Evolutionary conservation across 176 grass and related monocot species (phyloP).

Genomic region (Lolium perenne): DNA sequence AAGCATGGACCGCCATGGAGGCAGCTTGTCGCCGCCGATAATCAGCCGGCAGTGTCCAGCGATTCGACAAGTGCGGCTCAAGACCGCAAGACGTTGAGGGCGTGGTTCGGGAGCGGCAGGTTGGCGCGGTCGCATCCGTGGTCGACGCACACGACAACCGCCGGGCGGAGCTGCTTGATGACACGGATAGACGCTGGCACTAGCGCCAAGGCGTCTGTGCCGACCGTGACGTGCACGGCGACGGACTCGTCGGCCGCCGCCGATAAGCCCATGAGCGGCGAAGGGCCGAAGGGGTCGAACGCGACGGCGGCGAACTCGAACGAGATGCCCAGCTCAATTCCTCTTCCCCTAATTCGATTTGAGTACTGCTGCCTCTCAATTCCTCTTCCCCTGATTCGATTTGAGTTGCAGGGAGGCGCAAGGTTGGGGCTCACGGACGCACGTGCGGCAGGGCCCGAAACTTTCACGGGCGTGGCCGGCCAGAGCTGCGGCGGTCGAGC

Average conservation of each 20-base stretch:
- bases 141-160: slow-evolving; percentile 62
- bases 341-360: too few species aligned
- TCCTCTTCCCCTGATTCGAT: too few species aligned
- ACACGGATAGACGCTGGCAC: slow-evolving; percentile 38
- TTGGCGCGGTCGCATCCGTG: slow-evolving; percentile 51
- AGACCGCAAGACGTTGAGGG: slow-evolving; percentile 48
- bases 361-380: too few species aligned
- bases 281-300: slow-evolving; percentile 39
- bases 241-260: slow-evolving; percentile 34
- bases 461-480: too few species aligned
- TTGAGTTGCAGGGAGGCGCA: too few species aligned
- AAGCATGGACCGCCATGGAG: slow-evolving; percentile 50
- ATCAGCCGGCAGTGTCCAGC: slow-evolving; percentile 48
- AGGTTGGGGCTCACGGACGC: too few species aligned
- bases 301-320: slow-evolving; percentile 58
- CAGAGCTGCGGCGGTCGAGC: too few species aligned
- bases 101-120: slow-evolving; percentile 49
- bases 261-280: slow-evolving; percentile 7
- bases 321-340: slow-evolving; percentile 36
- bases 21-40: slow-evolving; percentile 37
- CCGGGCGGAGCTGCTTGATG: slow-evolving; percentile 57
- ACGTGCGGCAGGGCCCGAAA: too few species aligned
- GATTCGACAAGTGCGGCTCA: slow-evolving; percentile 54
- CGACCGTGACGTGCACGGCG: slow-evolving; percentile 51
- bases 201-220: not conserved